Evolutionary conservation across 805 yeast genomes (phyloP), one percentile per base, ranked within the genome.

Genomic region (Kuraishia hungarica): DNA sequence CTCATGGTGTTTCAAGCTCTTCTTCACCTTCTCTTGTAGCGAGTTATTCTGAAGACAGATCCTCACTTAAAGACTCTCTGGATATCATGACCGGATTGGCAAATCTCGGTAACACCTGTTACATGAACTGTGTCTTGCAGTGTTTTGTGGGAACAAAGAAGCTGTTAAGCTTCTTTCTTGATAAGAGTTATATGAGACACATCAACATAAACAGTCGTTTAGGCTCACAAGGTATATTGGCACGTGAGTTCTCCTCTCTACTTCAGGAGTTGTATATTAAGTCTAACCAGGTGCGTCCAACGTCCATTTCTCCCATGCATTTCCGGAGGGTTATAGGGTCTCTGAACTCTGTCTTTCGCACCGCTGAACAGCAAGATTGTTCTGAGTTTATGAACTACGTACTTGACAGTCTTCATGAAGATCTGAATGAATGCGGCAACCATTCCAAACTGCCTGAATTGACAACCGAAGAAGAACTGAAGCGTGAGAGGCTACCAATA

Each of bases 51-150:
- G 21, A 4, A 7, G 23, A 26, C 13, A 4, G 39, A 11, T 5
- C 23, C 2, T 26, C 51, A 19, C 23, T 52, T 39, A 23, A 52
- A 13, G 53, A 52, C 19, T 39, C 39, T 47, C 53, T 68, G 26
- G 70, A 73, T 55, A 77, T 83, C 53, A 73, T 82, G 20, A 83
- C 91, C 0, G 97, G 98, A 0, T 73, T 92, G 5, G 74, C 77
- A 15, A 92, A 92, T 66, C 72, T 92, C 58, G 97, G 97, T 1
- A 93, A 93, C 63, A 87, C 96, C 0, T 92, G 97, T 67, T 92
- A 92, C 68, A 87, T 92, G 91, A 92, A 92, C 69, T 87, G 96
- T 60, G 77, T 87, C 2, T 68, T 92, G n/a, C 98, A 92, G 70
- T 89, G 97, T 67, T 67, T 93, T 39, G 76, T 85, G 2, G 92